Evolutionary conservation across 306 rosid genomes (phyloP).

Genomic region (Medicago arabica): DNA sequence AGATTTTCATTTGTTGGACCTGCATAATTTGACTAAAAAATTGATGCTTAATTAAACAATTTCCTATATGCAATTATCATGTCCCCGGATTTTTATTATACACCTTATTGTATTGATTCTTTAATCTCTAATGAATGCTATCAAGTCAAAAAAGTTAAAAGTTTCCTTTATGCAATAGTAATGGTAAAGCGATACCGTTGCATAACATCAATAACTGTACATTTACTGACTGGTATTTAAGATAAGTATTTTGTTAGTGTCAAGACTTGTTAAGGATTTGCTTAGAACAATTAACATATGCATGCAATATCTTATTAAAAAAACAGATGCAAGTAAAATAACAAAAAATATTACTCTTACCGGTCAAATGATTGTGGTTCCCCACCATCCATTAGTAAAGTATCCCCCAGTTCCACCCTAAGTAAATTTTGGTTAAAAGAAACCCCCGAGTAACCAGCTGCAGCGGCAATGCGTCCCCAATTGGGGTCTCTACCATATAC

Average conservation of each 20-base stretch:
- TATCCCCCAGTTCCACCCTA: constrained; percentile 77
- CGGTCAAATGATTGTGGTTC: constrained; percentile 84
- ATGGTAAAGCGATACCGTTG: constrained; percentile 4
- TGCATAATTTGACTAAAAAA: background rate
- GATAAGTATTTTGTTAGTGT: background rate
- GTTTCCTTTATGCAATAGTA: constrained; percentile 29
- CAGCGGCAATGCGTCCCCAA: constrained; percentile 96
- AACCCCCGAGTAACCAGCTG: constrained; percentile 92
- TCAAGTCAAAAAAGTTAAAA: background rate
- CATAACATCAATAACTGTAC: constrained; percentile 3
- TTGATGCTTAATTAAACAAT: background rate
- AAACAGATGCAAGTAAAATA: constrained; percentile 25
- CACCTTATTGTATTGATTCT: background rate
- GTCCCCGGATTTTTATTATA: background rate
- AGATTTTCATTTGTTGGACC: background rate
- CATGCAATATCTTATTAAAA: background rate
- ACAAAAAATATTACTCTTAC: constrained; percentile 42
- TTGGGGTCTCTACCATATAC: constrained; percentile 93
- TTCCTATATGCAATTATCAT: constrained; percentile 15
- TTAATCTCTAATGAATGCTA: constrained; percentile 1
- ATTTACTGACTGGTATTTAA: constrained; percentile 7
- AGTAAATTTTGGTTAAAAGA: constrained; percentile 74
- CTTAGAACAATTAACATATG: constrained; percentile 5
- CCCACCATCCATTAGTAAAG: constrained; percentile 82
- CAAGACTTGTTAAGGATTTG: constrained; percentile 5